These are phyloP conservation scores for Ascochyta fabae DNA, from an alignment of 2,329 filamentous ascomycete species.

Conservation along the genomic window DNA sequence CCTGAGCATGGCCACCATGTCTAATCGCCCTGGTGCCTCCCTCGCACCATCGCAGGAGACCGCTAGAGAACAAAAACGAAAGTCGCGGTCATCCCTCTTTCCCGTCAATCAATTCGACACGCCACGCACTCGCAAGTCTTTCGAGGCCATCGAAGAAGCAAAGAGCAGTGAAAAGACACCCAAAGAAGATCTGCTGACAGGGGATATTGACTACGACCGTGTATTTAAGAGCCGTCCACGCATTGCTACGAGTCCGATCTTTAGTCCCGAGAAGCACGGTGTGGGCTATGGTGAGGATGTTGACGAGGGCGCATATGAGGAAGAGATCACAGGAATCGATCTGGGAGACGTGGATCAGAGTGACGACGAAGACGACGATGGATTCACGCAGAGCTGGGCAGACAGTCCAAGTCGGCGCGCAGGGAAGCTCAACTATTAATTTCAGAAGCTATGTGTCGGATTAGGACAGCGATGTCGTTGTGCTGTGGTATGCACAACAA, in stretches of 20 bases:
- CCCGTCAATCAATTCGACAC: conserved; percentile 65
- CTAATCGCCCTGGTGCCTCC: conserved; percentile 38
- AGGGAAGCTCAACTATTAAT: conserved; percentile 5
- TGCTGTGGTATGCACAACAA: neutral
- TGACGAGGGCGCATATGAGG: conserved; percentile 24
- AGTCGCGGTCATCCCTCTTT: conserved; percentile 44
- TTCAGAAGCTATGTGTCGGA: neutral
- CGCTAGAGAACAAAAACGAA: conserved; percentile 25
- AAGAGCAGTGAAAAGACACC: conserved; percentile 54
- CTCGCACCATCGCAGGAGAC: conserved; percentile 18
- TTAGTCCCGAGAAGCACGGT: conserved; percentile 27
- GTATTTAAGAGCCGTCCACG: conserved; percentile 86
- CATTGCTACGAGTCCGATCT: conserved; percentile 75
- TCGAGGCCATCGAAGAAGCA: conserved; percentile 31
- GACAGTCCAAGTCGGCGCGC: conserved; percentile 40
- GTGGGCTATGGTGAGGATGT: conserved; percentile 13
- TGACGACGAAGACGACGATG: conserved; percentile 33
- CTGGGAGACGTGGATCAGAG: conserved; percentile 39
- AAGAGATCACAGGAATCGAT: conserved; percentile 42
- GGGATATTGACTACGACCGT: conserved; percentile 76
- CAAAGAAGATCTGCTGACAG: conserved; percentile 72
- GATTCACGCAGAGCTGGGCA: conserved; percentile 35
- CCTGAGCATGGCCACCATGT: conserved; percentile 75
- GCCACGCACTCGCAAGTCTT: conserved; percentile 48
- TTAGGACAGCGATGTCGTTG: neutral